These are phyloP conservation scores for Cercospora zeina DNA, from an alignment of 2,329 filamentous ascomycete genomes.

Conservation along the genomic window DNA sequence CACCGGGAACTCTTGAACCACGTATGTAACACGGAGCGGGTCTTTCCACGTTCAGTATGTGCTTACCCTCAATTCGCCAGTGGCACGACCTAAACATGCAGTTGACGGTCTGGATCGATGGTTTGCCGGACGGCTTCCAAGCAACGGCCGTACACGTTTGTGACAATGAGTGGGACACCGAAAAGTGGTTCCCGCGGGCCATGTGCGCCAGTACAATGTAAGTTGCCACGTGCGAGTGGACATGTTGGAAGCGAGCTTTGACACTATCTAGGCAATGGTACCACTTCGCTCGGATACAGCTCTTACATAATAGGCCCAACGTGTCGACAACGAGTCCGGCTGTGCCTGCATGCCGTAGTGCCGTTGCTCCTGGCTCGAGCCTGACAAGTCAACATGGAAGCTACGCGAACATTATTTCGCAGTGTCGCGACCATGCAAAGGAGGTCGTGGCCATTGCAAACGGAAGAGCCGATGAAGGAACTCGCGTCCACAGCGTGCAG, in stretches of 20 bases:
- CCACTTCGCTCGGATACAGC: conserved; percentile 63
- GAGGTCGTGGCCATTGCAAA: conserved; percentile 64
- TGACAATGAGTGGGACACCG: conserved; percentile 25
- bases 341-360: neutral
- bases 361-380: conserved; percentile 41
- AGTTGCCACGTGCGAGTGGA: neutral
- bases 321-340: conserved; percentile 49
- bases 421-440: conserved; percentile 58
- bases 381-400: conserved; percentile 57
- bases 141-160: conserved; percentile 50
- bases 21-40: conserved; percentile 7
- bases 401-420: conserved; percentile 58
- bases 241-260: neutral
- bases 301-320: conserved; percentile 61
- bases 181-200: conserved; percentile 64
- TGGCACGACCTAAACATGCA: conserved; percentile 60
- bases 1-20: conserved; percentile 54
- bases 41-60: neutral
- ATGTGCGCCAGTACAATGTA: conserved; percentile 68
- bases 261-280: conserved; percentile 46
- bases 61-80: neutral
- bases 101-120: conserved; percentile 60
- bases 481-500: conserved; percentile 56
- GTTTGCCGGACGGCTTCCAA: conserved; percentile 61
- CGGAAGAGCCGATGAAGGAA: conserved; percentile 56